These are phyloP conservation scores for Alternaria tenuissima DNA, from an alignment of 2,329 filamentous ascomycete genomes.

Conservation along the genomic window DNA sequence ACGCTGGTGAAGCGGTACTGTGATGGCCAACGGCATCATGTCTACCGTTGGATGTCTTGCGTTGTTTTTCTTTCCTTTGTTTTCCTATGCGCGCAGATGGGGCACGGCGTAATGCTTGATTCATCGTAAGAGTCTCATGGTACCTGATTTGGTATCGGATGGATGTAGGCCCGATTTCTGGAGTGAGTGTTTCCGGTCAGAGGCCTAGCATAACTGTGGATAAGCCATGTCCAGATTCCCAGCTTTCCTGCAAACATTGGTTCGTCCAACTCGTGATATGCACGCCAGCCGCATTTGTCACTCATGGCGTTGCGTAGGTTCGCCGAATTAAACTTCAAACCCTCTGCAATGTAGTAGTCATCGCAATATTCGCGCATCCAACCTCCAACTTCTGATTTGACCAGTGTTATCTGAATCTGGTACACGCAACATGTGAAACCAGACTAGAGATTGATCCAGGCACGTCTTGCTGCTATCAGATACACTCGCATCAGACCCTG, in stretches of 20 bases:
- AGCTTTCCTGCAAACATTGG: neutral
- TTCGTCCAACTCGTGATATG: neutral
- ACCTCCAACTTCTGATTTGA: neutral
- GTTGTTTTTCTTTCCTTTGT: neutral
- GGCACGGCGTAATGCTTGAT: neutral
- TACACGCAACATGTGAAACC: slow-evolving; percentile 1
- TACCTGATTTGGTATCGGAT: neutral
- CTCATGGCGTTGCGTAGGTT: neutral
- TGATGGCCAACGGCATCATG: neutral
- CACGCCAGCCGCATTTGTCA: neutral
- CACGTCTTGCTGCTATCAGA: neutral
- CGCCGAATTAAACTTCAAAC: slow-evolving; percentile 1
- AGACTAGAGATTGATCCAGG: neutral
- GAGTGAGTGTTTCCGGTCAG: neutral
- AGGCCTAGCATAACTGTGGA: neutral
- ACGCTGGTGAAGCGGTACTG: neutral
- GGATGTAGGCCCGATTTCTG: neutral
- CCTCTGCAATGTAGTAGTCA: neutral
- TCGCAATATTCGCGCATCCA: neutral
- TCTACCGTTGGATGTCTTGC: neutral
- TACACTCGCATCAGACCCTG: slow-evolving; percentile 9
- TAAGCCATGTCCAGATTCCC: neutral
- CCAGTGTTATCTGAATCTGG: neutral
- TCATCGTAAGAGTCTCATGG: neutral
- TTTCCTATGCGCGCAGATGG: neutral